A percentile compares a stretch with the other conserved stretches of the same genome.
phyloP scores from a whole-genome alignment of 2,329 filamentous ascomycete species.

The Penicillium sp. region DNA sequence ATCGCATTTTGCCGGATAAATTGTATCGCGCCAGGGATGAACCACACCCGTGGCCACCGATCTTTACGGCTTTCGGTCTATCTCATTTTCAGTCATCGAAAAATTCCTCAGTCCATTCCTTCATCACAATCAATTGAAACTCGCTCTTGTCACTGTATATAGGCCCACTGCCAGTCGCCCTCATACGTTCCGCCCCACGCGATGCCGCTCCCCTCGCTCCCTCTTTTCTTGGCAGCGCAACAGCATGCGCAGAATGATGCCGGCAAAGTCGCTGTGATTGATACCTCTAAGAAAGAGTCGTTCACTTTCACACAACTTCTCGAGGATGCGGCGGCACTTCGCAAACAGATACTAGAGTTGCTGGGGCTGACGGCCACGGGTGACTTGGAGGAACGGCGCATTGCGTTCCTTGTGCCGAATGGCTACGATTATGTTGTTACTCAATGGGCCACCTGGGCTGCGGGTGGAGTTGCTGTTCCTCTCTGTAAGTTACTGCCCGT shows the following conservation, averaged over 20 bases:
- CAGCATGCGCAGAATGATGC: constrained; percentile 34
- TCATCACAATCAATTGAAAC: no score
- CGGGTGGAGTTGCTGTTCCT: constrained; percentile 45
- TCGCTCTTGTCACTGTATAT: neutral
- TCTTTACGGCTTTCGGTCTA: neutral
- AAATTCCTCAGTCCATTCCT: neutral
- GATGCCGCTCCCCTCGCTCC: constrained; percentile 39
- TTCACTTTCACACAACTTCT: constrained; percentile 45
- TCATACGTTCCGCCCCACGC: neutral
- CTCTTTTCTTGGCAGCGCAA: constrained; percentile 41
- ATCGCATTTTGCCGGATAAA: neutral
- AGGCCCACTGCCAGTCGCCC: neutral
- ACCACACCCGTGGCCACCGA: neutral
- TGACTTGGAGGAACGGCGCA: constrained; percentile 39
- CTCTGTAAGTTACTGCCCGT: constrained; percentile 34
- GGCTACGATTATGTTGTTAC: constrained; percentile 45
- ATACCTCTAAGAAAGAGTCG: constrained; percentile 37
- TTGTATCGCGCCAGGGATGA: neutral
- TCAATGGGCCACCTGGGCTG: constrained; percentile 47
- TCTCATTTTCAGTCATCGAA: neutral
- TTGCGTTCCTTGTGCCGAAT: constrained; percentile 41
- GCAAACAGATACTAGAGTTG: constrained; percentile 36
- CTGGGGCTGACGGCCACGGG: constrained; percentile 23
- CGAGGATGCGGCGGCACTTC: constrained; percentile 37
- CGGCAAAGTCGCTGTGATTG: constrained; percentile 40